These are phyloP conservation scores for Diaporthe sp. DNA, from an alignment of 2,329 filamentous ascomycete genomes.

Conservation along the genomic window DNA sequence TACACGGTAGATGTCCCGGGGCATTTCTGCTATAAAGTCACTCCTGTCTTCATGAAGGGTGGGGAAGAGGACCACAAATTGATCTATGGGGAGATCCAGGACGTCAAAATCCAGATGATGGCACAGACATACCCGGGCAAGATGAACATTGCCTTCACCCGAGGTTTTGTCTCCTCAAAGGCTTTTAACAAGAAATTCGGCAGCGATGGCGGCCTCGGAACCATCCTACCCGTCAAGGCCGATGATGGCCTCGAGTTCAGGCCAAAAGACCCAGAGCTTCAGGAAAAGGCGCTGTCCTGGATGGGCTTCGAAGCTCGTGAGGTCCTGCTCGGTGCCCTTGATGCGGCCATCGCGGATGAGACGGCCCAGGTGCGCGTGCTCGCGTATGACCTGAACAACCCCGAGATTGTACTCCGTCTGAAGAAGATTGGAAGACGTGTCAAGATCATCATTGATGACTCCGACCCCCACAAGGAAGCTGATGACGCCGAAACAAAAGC, in stretches of 20 bases:
- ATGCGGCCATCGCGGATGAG: constrained; percentile 43
- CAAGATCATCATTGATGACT: constrained; percentile 46
- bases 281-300: constrained; percentile 44
- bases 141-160: constrained; percentile 45
- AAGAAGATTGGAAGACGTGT: constrained; percentile 42
- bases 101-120: constrained; percentile 43
- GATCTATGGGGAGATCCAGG: constrained; percentile 45
- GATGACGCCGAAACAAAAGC: constrained; percentile 42
- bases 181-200: constrained; percentile 44
- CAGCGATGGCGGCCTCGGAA: constrained; percentile 39
- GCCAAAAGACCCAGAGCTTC: constrained; percentile 40
- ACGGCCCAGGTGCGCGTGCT: constrained; percentile 44
- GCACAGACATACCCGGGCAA: constrained; percentile 44
- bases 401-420: constrained; percentile 44
- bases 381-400: constrained; percentile 45
- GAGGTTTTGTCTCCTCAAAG: constrained; percentile 45
- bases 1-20: constrained; percentile 42
- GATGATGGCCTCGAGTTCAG: constrained; percentile 44
- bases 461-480: constrained; percentile 38
- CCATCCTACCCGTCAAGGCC: constrained; percentile 44
- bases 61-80: constrained; percentile 33
- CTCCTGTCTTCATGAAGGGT: constrained; percentile 44
- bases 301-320: constrained; percentile 45
- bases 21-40: constrained; percentile 43
- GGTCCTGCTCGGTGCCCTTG: constrained; percentile 42